Evolutionary conservation across 495 filamentous ascomycete species (phyloP).

Genomic region (Extremus antarcticus): DNA sequence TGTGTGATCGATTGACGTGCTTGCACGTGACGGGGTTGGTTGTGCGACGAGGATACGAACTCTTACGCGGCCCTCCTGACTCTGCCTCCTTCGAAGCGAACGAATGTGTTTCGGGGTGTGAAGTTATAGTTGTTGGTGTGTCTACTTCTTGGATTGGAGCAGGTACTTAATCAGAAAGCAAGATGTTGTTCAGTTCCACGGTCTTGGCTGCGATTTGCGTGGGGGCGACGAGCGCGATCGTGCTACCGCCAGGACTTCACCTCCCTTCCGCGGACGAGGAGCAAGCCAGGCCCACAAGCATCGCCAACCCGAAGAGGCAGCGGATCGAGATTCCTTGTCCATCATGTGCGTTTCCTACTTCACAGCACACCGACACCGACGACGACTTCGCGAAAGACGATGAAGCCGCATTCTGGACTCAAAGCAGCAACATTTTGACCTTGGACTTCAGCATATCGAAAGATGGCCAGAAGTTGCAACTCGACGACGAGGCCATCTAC

Average conservation of each 20-base stretch:
- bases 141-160: not conserved
- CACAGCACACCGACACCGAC: not conserved
- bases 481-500: slow-evolving; percentile 8
- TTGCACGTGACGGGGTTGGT: no score
- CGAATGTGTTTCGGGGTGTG: not conserved
- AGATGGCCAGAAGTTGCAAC: slow-evolving; percentile 5
- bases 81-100: not conserved
- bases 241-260: not conserved
- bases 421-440: slow-evolving; percentile 9
- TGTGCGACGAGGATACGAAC: not conserved
- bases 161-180: not conserved
- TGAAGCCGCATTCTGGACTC: slow-evolving; percentile 6
- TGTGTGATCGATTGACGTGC: no score
- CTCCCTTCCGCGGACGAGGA: not conserved
- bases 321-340: slow-evolving; percentile 6
- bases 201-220: not conserved
- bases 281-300: not conserved
- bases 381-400: not conserved
- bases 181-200: not conserved
- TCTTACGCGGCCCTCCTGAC: not conserved
- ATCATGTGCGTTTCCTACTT: slow-evolving; percentile 1
- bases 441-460: slow-evolving; percentile 10
- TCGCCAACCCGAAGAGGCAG: slow-evolving; percentile 7
- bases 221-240: not conserved
- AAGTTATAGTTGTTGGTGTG: not conserved